Percentiles rank a stretch among this genome's conserved stretches.
Evolutionary conservation across 2,329 filamentous ascomycete genomes (phyloP).

Genomic region (Sarocladium oryzae): DNA sequence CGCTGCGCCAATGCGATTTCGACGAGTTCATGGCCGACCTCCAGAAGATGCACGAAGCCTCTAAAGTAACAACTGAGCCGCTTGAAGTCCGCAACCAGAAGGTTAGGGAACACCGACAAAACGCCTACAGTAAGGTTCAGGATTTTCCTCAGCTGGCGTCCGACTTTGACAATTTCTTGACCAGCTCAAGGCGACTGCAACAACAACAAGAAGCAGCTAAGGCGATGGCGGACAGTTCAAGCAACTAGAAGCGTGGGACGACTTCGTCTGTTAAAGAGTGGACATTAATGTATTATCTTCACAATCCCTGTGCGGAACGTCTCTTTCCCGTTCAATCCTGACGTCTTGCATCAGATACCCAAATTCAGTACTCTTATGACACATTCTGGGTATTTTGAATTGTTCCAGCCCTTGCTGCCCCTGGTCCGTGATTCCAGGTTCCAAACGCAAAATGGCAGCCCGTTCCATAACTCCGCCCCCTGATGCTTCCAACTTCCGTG

Average conservation of each 20-base stretch:
- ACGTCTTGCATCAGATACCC: too few species aligned
- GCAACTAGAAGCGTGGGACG: background rate
- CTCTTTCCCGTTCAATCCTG: too few species aligned
- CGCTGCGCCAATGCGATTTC: constrained; percentile 7
- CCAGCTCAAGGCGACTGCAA: background rate
- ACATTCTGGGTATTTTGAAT: too few species aligned
- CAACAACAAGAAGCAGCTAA: background rate
- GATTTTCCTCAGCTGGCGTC: background rate
- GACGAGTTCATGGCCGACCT: constrained; percentile 2
- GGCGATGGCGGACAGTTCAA: background rate
- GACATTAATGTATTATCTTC: too few species aligned
- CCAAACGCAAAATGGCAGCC: background rate
- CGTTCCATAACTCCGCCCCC: background rate
- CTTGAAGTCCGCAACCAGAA: background rate
- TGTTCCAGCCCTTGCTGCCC: background rate
- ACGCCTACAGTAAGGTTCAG: background rate
- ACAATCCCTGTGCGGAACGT: too few species aligned
- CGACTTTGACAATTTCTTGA: background rate
- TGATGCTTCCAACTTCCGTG: background rate
- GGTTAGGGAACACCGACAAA: constrained; percentile 2
- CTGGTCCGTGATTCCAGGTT: background rate
- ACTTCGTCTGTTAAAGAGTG: too few species aligned
- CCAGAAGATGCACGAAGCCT: background rate
- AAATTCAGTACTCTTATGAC: too few species aligned
- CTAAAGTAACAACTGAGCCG: background rate